A percentile compares a stretch with the other conserved stretches of the same genome.
Evolutionary conservation across 1,139 yeast genomes (phyloP).

Genomic region (Magnusiomyces magnusii): DNA sequence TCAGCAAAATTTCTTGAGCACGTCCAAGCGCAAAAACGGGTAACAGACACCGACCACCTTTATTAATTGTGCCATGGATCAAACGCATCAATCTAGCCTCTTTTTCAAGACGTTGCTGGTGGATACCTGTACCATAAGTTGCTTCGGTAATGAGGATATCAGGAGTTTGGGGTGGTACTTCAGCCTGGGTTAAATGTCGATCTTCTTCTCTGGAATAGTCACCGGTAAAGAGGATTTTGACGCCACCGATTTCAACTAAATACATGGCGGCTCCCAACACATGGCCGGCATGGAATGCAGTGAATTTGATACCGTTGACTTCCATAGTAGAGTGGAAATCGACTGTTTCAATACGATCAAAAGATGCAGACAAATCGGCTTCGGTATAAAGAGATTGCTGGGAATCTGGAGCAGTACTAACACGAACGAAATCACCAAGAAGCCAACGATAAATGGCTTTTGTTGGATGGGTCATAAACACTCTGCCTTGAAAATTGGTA

Average conservation of each 20-base stretch:
- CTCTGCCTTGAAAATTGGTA: slow-evolving; percentile 88
- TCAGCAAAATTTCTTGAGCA: slow-evolving; percentile 86
- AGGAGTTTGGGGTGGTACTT: slow-evolving; percentile 83
- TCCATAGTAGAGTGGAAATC: slow-evolving; percentile 96
- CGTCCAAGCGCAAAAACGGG: slow-evolving; percentile 97
- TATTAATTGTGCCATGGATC: slow-evolving; percentile 73
- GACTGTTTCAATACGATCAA: slow-evolving; percentile 84
- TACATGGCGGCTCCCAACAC: slow-evolving; percentile 99
- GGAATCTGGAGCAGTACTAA: slow-evolving; percentile 51
- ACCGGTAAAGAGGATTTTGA: slow-evolving; percentile 85
- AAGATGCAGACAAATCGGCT: slow-evolving; percentile 80
- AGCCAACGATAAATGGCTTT: slow-evolving; percentile 97
- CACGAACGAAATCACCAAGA: slow-evolving; percentile 87
- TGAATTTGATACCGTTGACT: slow-evolving; percentile 86
- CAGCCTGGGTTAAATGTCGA: slow-evolving; percentile 92
- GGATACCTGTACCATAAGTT: slow-evolving; percentile 97
- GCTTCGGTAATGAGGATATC: slow-evolving; percentile 91
- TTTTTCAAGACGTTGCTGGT: slow-evolving; percentile 81
- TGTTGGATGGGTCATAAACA: slow-evolving; percentile 98
- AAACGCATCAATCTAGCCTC: slow-evolving; percentile 73
- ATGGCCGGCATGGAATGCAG: slow-evolving; percentile 99
- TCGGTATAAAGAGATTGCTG: slow-evolving; percentile 60
- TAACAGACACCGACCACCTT: slow-evolving; percentile 86
- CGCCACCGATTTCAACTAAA: slow-evolving; percentile 88
- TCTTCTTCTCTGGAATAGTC: slow-evolving; percentile 95